Base-by-base conservation (phyloP, 1,139 yeast genomes). In the Suhomyces bribrorum region DNA sequence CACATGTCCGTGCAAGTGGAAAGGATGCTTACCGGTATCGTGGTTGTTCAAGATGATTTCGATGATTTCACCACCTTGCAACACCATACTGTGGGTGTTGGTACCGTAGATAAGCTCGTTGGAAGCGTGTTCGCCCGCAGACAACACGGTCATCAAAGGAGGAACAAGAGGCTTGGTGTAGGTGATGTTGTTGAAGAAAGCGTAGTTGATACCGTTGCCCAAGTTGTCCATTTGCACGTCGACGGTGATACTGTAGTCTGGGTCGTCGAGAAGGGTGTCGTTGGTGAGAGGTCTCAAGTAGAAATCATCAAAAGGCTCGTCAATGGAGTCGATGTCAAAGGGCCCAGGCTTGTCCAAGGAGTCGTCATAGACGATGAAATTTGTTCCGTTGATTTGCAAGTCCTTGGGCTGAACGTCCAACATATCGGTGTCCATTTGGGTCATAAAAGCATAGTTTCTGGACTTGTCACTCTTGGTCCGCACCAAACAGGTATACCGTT, bases 181-280 rank as follows among this genome's bases (percentile, higher is more conserved):
- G n/a, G 95, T 74, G 49, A 83, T 71, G 59, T 85, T 82, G 71
- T 89, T 87, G 80, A 90, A 87, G 64, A 89, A 82, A 7, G 97
- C 96, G 58, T 89, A 90, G 64, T 86, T 87, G 43, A 85, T 72
- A 62, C 97, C 97, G 59, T 87, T 73, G 32, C 73, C 77, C 59
- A 90, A 72, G 64, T 85, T 86, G 59, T 82, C 82, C 95, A 89
- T 88, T 28, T 66, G 59, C 45, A 90, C 86, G 49, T 80, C 79
- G 31, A 90, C 65, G 11, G 75, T 73, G 49, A 89, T 73, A 38
- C 72, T 72, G 52, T 77, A 71, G 57, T 87, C 96, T 9, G 87
- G 78, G 14, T 83, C 86, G 28, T 77, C 83, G 26, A 68, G 72
- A 22, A 79, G 56, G 38, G 73, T 78, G 43, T 60, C 65, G 40